phyloP scores from a whole-genome alignment of 2,329 filamentous ascomycete genomes.

The Venturia pyrina region DNA sequence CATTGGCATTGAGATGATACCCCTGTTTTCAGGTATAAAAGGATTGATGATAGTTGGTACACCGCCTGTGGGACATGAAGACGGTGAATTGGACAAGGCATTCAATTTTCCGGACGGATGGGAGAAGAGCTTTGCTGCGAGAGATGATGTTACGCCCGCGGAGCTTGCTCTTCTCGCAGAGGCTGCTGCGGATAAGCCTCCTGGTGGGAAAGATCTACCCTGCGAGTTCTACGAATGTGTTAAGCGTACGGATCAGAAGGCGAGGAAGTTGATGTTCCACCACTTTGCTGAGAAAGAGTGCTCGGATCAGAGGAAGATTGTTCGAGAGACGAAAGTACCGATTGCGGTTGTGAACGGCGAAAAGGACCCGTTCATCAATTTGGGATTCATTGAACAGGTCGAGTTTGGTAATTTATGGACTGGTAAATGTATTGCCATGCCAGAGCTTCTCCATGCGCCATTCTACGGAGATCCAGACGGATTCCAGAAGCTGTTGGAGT shows the following conservation, averaged over 20 bases:
- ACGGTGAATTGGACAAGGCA: background rate
- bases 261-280: conserved; percentile 20
- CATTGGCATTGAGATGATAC: conserved; percentile 23
- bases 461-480: conserved; percentile 21
- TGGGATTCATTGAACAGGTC: conserved; percentile 23
- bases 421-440: conserved; percentile 19
- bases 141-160: conserved; percentile 15
- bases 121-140: conserved; percentile 16
- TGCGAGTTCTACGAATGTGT: conserved; percentile 21
- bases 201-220: conserved; percentile 8
- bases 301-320: conserved; percentile 18
- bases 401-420: conserved; percentile 21
- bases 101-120: conserved; percentile 13
- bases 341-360: conserved; percentile 23
- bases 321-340: conserved; percentile 17
- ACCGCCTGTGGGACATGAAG: conserved; percentile 17
- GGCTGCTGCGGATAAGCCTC: background rate
- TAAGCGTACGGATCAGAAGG: conserved; percentile 19
- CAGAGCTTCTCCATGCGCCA: conserved; percentile 21
- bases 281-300: conserved; percentile 10
- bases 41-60: conserved; percentile 23
- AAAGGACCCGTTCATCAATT: conserved; percentile 22
- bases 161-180: conserved; percentile 16
- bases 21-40: conserved; percentile 13
- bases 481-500: conserved; percentile 13